Evolutionary conservation across 495 filamentous ascomycete species (phyloP), one percentile per base, ranked within the genome.

Genomic region (Penicillium taxi): DNA sequence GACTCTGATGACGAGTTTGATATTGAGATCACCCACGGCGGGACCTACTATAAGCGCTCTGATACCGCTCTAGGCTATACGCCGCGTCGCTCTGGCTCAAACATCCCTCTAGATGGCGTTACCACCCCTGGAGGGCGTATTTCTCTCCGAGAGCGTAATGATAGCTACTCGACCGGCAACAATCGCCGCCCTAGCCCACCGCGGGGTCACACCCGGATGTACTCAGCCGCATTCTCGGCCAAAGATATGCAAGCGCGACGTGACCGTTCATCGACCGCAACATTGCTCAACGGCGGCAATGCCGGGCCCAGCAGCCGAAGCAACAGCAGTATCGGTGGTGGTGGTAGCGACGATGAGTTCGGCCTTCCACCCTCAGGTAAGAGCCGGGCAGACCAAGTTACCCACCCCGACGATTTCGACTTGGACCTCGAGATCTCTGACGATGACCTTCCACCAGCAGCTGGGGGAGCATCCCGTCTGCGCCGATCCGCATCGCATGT

Each of bases 1-100:
- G 91, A 98, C 50, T 93, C 84, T 5, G 91, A 98, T 53, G 91
- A 98, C 56, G 91, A 98, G 53, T 98, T 98, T 47, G 91, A 98
- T 53, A 98, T 95, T 38, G 91, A 98, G 56, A 77, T 84, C 25
- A 76, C 86, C 38, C 66, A 73, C 19, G 79, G 78, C 14, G 81
- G 78, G 5, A 80, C 81, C 6, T 91, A 84, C 55, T 82, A 84
- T 58, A 89, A 89, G 58, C 75, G 73, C 42, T 75, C 77, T 41
- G 80, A 72, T 25, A 75, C 73, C 24, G 84, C 71, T 5, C 67
- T 88, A 26, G 89, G 86, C 20, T 83, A 85, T 45, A 80, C 65
- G 12, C 83, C 89, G n/a, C 77, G 77, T 39, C 64, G 69, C 41
- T 59, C 61, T 45, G 73, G 71, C 30, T 69, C 72, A 11, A 70